phyloP scores from a whole-genome alignment of 2,329 filamentous ascomycete genomes.

The Phoma herbarum region DNA sequence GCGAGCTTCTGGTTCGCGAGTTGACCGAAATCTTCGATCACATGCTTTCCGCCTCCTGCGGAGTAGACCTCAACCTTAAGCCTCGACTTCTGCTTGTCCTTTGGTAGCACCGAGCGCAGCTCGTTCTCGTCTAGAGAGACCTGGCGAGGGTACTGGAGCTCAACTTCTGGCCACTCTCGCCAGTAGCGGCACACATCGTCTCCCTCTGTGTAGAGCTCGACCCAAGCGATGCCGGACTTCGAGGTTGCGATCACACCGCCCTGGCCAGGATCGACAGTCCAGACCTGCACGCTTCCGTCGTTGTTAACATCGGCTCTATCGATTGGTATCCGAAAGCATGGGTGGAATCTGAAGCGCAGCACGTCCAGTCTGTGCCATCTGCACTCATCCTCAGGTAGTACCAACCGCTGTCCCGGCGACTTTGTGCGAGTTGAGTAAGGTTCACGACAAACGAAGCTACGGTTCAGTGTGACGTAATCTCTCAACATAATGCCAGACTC shows the following conservation, averaged over 20 bases:
- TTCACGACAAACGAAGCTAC: slow-evolving; percentile 82
- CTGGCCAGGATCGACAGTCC: slow-evolving; percentile 80
- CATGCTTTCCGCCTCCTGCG: slow-evolving; percentile 74
- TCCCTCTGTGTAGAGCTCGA: slow-evolving; percentile 83
- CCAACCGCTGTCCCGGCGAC: slow-evolving; percentile 76
- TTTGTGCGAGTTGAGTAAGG: slow-evolving; percentile 88
- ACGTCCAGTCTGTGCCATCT: slow-evolving; percentile 90
- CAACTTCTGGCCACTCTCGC: slow-evolving; percentile 78
- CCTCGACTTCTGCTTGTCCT: slow-evolving; percentile 74
- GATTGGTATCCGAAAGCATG: slow-evolving; percentile 84
- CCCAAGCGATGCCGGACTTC: slow-evolving; percentile 80
- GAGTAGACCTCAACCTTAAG: slow-evolving; percentile 79
- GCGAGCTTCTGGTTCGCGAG: slow-evolving; percentile 73
- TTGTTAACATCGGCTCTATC: slow-evolving; percentile 66
- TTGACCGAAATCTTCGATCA: slow-evolving; percentile 77
- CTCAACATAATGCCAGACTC: slow-evolving; percentile 91
- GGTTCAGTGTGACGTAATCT: slow-evolving; percentile 85
- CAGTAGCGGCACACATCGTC: slow-evolving; percentile 82
- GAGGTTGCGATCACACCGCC: slow-evolving; percentile 83
- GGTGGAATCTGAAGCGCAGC: slow-evolving; percentile 87
- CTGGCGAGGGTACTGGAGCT: slow-evolving; percentile 71
- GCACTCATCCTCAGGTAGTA: slow-evolving; percentile 82
- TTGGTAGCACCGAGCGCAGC: slow-evolving; percentile 74
- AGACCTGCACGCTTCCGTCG: slow-evolving; percentile 85
- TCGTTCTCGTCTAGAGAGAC: slow-evolving; percentile 78